Evolutionary conservation across 495 filamentous ascomycete genomes (phyloP).

Genomic region (Neurospora africana): DNA sequence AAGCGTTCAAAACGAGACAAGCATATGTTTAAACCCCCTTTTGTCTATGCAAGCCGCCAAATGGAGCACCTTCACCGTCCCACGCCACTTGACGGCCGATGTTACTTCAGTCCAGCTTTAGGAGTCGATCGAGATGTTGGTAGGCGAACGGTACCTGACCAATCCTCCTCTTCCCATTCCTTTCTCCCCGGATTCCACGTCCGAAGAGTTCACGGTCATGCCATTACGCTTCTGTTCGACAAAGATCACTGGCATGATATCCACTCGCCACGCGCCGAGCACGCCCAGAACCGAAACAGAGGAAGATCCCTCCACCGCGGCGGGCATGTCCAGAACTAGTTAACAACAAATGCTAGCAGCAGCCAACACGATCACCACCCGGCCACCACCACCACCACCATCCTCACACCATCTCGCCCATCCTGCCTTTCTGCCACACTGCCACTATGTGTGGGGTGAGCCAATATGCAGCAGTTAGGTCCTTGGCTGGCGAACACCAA

Average conservation of each 20-base stretch:
- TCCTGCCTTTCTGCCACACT: background rate
- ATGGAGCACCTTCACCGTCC: background rate
- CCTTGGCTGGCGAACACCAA: background rate
- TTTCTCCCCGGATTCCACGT: background rate
- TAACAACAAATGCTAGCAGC: background rate
- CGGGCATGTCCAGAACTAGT: background rate
- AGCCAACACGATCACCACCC: background rate
- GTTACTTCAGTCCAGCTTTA: background rate
- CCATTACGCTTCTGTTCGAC: background rate
- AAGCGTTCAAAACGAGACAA: background rate
- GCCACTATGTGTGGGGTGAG: background rate
- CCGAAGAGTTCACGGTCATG: background rate
- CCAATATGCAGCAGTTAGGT: background rate
- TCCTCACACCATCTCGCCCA: background rate
- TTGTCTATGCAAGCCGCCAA: background rate
- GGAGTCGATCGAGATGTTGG: background rate
- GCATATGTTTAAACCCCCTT: background rate
- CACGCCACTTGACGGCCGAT: background rate
- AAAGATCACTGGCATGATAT: background rate
- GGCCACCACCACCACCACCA: background rate
- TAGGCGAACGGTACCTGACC: background rate
- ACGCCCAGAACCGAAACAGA: background rate
- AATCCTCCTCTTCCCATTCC: background rate
- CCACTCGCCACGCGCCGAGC: background rate
- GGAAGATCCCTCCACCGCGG: background rate